Evolutionary conservation across 2,329 filamentous ascomycete species (phyloP).

Genomic region (Colletotrichum graminicola): DNA sequence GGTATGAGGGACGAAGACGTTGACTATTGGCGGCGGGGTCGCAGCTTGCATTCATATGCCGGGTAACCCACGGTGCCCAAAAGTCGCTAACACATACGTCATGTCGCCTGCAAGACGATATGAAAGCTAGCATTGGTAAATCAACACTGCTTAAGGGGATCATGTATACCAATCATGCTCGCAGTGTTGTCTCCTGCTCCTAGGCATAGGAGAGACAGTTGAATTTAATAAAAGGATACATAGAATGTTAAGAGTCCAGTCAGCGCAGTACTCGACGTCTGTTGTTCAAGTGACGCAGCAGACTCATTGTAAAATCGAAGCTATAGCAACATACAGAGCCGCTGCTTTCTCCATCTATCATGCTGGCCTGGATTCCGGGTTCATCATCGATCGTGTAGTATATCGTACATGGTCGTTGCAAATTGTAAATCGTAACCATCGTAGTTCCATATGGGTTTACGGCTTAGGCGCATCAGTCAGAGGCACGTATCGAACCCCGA

Average conservation of each 20-base stretch:
- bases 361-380: background rate
- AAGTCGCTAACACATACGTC: background rate
- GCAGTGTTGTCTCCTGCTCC: background rate
- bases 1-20: background rate
- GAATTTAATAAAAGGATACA: background rate
- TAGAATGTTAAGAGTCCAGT: background rate
- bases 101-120: background rate
- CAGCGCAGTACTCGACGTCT: background rate
- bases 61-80: background rate
- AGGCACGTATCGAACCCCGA: conserved; percentile 82
- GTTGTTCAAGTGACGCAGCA: background rate
- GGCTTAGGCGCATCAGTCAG: conserved; percentile 74
- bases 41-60: background rate
- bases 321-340: no score
- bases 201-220: no score
- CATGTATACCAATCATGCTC: background rate
- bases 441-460: background rate
- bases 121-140: background rate
- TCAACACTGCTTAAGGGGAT: background rate
- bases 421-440: background rate
- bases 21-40: background rate
- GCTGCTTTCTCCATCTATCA: background rate
- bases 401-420: background rate
- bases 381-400: background rate
- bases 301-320: background rate